Evolutionary conservation across 116 monocot species (phyloP), one percentile per base, ranked within the genome.

Genomic region (Papilionanthe hybrid): DNA sequence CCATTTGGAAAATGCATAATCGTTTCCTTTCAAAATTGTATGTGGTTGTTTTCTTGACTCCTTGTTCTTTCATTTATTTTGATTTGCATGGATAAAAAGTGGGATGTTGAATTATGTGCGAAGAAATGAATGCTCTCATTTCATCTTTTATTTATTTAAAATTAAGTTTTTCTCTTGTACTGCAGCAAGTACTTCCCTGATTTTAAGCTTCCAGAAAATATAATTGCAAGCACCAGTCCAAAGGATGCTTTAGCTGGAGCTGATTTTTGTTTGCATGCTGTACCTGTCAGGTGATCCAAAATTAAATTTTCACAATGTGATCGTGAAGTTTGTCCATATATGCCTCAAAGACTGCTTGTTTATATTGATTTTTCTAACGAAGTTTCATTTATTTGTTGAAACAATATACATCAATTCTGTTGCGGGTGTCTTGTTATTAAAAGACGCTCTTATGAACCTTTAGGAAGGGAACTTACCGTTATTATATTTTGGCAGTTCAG

Each of bases 181-280:
- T 79, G 72, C 86, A 96, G 94, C 79, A 97, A 97, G 74, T 97
- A 97, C 81, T 91, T 97, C 65, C 89, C 94, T 73, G 82, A 89
- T 37, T 76, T 91, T 80, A 92, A 82, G 75, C 86, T 98, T 45
- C 97, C 97, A 68, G 88, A 86, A 78, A 98, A 98, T 86, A 69
- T 98, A 72, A 72, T 94, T 77, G 94, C 97, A 45, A 98, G 94
- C 55, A 94, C 86, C 22, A 81, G 79, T 87, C 82, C 92, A 56
- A 87, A 84, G 60, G 86, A 89, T 85, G 97, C 97, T 81, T 88
- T 92, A 79, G 50, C 42, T 30, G 94, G 90, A 81, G 94, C 97
- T 77, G 94, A 98, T 79, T 98, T 92, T 83, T 98, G 97, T 85
- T 79, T 98, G 25, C 97, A 98, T 88, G 94, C 92, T 83, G 94